These are phyloP conservation scores for Acanthamoeba healyi DNA, from an alignment of 208 protist genomes.

Conservation along the genomic window DNA sequence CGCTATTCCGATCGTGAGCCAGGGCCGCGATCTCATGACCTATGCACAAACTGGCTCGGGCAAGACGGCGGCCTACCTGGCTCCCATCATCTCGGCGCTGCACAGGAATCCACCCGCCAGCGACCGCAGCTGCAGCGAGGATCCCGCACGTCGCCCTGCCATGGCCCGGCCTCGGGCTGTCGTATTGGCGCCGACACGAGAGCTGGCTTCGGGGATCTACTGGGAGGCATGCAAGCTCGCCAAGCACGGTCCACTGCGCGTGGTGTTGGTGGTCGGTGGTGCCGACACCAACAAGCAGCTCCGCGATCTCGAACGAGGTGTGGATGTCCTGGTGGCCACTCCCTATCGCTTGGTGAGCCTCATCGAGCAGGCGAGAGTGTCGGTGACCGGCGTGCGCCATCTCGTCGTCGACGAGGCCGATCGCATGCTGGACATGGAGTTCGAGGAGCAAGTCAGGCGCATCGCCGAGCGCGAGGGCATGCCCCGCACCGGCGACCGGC, in stretches of 20 bases:
- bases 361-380: not conserved
- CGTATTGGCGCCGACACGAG: constrained; percentile 96
- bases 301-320: constrained; percentile 77
- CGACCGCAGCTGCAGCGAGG: constrained; percentile 1
- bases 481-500: constrained; percentile 89
- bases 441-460: constrained; percentile 90
- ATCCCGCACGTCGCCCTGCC: constrained; percentile 72
- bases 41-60: constrained; percentile 99
- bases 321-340: constrained; percentile 87
- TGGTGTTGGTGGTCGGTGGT: constrained; percentile 83
- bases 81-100: constrained; percentile 96
- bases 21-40: constrained; percentile 97
- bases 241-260: constrained; percentile 67
- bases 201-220: constrained; percentile 97
- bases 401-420: constrained; percentile 98
- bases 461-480: constrained; percentile 97
- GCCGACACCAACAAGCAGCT: constrained; percentile 94
- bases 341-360: constrained; percentile 85
- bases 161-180: constrained; percentile 94
- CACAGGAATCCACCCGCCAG: constrained; percentile 84
- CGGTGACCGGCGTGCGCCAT: constrained; percentile 79
- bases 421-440: constrained; percentile 95
- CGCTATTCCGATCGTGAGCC: constrained; percentile 96
- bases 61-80: constrained; percentile 99
- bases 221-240: constrained; percentile 81